These are phyloP conservation scores for Microcyclospora tardicrescens DNA, from an alignment of 2,329 filamentous ascomycete species.

Conservation along the genomic window DNA sequence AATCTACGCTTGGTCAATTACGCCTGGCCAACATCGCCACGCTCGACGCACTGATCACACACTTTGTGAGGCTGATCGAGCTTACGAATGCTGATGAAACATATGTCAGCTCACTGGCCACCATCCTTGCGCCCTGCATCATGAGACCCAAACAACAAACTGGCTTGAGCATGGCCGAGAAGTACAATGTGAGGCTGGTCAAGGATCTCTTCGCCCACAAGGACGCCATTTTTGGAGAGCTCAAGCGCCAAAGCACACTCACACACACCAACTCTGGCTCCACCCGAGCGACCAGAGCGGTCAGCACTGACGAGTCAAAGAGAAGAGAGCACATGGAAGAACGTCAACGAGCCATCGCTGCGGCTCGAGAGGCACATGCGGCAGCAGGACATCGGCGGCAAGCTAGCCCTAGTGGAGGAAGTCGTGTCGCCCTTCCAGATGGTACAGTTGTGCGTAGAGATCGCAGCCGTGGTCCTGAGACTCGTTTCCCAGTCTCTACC, in stretches of 20 bases:
- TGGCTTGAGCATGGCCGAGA: constrained; percentile 88
- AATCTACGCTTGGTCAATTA: constrained; percentile 89
- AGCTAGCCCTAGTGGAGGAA: constrained; percentile 36
- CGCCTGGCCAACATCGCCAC: constrained; percentile 95
- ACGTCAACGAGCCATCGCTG: constrained; percentile 65
- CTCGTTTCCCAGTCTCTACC: constrained; percentile 63
- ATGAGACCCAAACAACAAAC: constrained; percentile 78
- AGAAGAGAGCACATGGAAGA: constrained; percentile 90
- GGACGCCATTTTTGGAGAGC: constrained; percentile 84
- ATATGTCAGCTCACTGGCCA: constrained; percentile 64
- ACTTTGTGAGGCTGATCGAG: constrained; percentile 93
- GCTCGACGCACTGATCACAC: constrained; percentile 94
- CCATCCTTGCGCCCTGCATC: constrained; percentile 68
- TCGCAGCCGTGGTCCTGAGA: constrained; percentile 53
- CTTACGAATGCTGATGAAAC: constrained; percentile 88
- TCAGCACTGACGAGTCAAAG: constrained; percentile 92
- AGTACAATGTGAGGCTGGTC: constrained; percentile 78
- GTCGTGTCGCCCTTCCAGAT: constrained; percentile 13
- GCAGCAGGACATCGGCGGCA: constrained; percentile 21
- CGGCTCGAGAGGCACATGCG: constrained; percentile 21
- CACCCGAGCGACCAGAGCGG: constrained; percentile 56
- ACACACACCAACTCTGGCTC: constrained; percentile 50
- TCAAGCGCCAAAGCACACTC: constrained; percentile 76
- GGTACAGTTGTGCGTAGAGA: constrained; percentile 46
- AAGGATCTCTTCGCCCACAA: constrained; percentile 90